Conservation (phyloP, 495 filamentous ascomycete genomes). For the Talaromyces ruber region DNA sequence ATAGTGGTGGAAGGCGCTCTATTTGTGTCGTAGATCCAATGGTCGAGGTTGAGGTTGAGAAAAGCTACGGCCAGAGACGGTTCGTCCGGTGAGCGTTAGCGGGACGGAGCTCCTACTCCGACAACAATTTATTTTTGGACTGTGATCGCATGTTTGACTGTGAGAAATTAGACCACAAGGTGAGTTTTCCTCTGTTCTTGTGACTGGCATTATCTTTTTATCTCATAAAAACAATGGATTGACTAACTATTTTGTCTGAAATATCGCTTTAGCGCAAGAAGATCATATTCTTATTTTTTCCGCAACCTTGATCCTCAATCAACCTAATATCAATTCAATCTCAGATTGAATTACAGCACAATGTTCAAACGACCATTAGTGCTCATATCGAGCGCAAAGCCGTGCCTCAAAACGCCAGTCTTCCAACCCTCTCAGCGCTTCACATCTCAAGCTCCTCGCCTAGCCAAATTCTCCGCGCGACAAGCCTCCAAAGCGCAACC, state of each 20-base stretch:
- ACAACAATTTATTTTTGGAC: not conserved
- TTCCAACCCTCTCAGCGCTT: not conserved
- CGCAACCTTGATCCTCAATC: not conserved
- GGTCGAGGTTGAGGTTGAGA: slow-evolving; percentile 2
- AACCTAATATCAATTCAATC: not conserved
- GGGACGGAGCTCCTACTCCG: not conserved
- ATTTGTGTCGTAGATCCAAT: not conserved
- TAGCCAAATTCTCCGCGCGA: slow-evolving; percentile 8
- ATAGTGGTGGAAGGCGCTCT: not conserved
- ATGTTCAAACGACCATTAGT: slow-evolving; percentile 22
- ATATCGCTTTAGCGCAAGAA: not conserved
- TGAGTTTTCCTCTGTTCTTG: not conserved
- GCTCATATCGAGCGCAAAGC: slow-evolving; percentile 20
- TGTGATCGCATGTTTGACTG: not conserved
- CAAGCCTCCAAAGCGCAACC: not conserved
- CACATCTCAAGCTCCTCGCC: not conserved
- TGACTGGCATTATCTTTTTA: not conserved
- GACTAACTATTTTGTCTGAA: not conserved
- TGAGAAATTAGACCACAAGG: not conserved
- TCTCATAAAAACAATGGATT: not conserved
- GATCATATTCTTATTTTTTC: not conserved
- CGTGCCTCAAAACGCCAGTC: slow-evolving; percentile 9
- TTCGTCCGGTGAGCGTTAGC: slow-evolving; percentile 7
- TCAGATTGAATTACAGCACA: not conserved
- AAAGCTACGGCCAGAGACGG: not conserved